These are phyloP conservation scores for Starmerella roubikii DNA, from an alignment of 805 yeast genomes.

Conservation along the genomic window DNA sequence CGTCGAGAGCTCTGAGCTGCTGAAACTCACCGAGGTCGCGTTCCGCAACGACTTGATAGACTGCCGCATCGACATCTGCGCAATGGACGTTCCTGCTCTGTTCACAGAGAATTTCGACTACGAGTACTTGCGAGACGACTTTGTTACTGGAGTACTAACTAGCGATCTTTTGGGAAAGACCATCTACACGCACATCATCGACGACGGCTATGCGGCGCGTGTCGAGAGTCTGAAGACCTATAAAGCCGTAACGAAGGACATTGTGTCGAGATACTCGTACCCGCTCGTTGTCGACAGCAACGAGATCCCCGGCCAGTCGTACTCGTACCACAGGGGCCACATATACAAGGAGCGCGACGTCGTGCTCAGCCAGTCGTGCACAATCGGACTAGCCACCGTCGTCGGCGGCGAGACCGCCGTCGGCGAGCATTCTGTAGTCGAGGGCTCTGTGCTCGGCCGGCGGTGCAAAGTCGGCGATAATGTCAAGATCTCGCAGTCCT, in stretches of 20 bases:
- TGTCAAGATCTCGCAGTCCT: conserved; percentile 57
- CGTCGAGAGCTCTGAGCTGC: conserved; percentile 38
- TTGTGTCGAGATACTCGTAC: conserved; percentile 81
- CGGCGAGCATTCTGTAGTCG: conserved; percentile 58
- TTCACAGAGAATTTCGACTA: conserved; percentile 95
- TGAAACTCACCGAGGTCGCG: conserved; percentile 56
- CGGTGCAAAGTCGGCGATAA: conserved; percentile 73
- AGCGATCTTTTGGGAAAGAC: conserved; percentile 84
- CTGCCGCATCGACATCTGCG: conserved; percentile 90
- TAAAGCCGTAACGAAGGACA: conserved; percentile 80
- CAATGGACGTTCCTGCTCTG: conserved; percentile 87
- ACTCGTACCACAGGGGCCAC: conserved; percentile 69
- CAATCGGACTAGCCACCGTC: conserved; percentile 60
- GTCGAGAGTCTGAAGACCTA: conserved; percentile 94
- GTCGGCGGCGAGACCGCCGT: conserved; percentile 67
- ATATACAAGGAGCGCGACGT: conserved; percentile 80
- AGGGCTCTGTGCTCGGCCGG: conserved; percentile 70
- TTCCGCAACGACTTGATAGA: conserved; percentile 88
- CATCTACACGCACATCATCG: conserved; percentile 74
- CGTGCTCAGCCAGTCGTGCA: conserved; percentile 84
- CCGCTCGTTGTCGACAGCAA: conserved; percentile 86
- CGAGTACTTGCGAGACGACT: conserved; percentile 72
- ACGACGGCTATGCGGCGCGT: conserved; percentile 76
- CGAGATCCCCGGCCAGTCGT: conserved; percentile 45
- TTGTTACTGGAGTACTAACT: conserved; percentile 77